These are phyloP conservation scores for Candida sanyiensis DNA, from an alignment of 805 yeast genomes.

Conservation along the genomic window DNA sequence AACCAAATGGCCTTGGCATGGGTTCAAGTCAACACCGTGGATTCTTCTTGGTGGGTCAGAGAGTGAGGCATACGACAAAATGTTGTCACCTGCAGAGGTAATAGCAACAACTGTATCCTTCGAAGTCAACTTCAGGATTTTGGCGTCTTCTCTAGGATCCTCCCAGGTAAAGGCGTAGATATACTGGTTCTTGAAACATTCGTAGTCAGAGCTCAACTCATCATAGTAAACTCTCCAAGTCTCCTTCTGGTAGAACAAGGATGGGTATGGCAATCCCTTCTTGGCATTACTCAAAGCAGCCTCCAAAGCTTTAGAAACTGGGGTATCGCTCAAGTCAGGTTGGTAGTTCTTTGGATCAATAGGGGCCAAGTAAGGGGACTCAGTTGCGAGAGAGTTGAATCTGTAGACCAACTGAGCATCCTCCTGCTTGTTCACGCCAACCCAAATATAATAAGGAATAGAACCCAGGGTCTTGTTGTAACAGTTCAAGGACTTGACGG, in stretches of 20 bases:
- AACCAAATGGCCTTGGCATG: constrained; percentile 73
- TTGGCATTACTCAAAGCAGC: constrained; percentile 60
- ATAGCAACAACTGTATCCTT: constrained; percentile 75
- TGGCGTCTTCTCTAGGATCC: constrained; percentile 77
- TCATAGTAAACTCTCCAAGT: constrained; percentile 78
- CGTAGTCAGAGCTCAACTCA: constrained; percentile 59
- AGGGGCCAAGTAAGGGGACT: constrained; percentile 77
- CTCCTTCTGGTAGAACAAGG: constrained; percentile 71
- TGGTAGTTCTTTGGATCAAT: constrained; percentile 22
- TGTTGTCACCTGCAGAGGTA: constrained; percentile 83
- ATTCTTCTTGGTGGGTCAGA: constrained; percentile 67
- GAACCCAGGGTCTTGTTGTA: constrained; percentile 61
- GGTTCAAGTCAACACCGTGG: constrained; percentile 83
- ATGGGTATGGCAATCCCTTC: constrained; percentile 71
- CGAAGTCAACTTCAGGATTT: constrained; percentile 52
- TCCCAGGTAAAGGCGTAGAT: constrained; percentile 91
- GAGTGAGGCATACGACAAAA: constrained; percentile 65
- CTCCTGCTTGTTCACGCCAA: constrained; percentile 62
- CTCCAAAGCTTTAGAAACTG: constrained; percentile 66
- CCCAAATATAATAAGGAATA: constrained; percentile 80
- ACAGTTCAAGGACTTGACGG: constrained; percentile 66
- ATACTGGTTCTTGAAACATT: constrained; percentile 71
- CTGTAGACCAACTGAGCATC: constrained; percentile 45
- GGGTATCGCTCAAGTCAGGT: constrained; percentile 23
- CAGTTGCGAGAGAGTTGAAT: constrained; percentile 70